phyloP scores from a whole-genome alignment of 768 basidiomycete species.

The Lentinus tigrinus region DNA sequence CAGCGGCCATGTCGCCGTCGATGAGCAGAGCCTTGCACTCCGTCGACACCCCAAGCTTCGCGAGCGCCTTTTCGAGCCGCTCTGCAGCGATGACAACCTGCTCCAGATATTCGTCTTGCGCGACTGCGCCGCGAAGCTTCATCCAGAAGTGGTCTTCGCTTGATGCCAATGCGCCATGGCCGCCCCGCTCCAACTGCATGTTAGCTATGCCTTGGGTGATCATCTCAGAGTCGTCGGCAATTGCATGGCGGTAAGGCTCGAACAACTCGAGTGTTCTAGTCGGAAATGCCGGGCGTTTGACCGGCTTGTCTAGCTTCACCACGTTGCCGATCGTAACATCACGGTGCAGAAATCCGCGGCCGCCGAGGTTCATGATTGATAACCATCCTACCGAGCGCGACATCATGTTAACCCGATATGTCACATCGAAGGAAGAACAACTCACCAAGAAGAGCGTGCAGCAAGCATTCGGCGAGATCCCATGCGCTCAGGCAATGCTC shows the following conservation, averaged over 20 bases:
- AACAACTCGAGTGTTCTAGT: not conserved
- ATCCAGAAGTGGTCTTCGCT: not conserved
- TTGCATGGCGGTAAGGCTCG: not conserved
- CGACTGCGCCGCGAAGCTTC: not conserved
- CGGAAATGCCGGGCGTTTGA: not conserved
- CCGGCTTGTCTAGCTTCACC: not conserved
- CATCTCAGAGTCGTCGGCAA: not conserved
- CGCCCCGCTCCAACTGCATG: not conserved
- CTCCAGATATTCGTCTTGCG: not conserved
- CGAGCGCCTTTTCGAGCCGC: not conserved
- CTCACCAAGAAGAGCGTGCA: too few species aligned
- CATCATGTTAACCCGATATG: not conserved
- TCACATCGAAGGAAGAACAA: not conserved
- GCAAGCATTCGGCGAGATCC: too few species aligned
- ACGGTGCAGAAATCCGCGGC: not conserved
- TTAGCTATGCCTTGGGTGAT: not conserved
- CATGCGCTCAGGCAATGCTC: too few species aligned
- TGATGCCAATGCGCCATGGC: not conserved
- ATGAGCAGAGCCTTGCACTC: not conserved
- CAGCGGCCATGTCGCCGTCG: not conserved
- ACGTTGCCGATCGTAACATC: not conserved
- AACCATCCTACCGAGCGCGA: not conserved
- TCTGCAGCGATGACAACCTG: not conserved
- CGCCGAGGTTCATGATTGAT: not conserved
- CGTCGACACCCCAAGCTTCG: not conserved